Percentiles rank a stretch among this genome's conserved stretches.
These are phyloP conservation scores for Fusarium scirpi DNA, from an alignment of 2,329 filamentous ascomycete genomes.

Conservation along the genomic window DNA sequence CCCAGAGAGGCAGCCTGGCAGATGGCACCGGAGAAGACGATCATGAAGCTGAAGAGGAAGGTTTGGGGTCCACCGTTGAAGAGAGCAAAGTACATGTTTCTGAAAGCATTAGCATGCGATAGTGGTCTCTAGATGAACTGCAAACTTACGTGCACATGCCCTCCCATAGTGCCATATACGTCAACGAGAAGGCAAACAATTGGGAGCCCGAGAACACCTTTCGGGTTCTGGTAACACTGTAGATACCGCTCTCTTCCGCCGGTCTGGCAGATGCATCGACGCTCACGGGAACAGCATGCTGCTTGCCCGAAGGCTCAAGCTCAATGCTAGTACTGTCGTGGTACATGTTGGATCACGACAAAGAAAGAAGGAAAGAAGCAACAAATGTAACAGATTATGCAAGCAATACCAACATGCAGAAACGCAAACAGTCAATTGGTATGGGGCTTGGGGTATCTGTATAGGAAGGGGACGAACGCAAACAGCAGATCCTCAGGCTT, in stretches of 20 bases:
- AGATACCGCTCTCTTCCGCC: conserved; percentile 19
- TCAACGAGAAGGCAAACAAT: conserved; percentile 44
- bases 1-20: conserved; percentile 41
- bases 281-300: conserved; percentile 18
- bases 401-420: conserved; percentile 3
- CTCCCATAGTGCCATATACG: conserved; percentile 45
- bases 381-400: background rate
- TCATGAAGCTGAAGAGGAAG: conserved; percentile 44
- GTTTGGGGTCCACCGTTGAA: conserved; percentile 44
- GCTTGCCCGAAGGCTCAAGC: conserved; percentile 28
- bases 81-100: conserved; percentile 46
- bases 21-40: conserved; percentile 44
- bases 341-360: conserved; percentile 18
- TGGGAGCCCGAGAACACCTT: conserved; percentile 45
- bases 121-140: accelerated
- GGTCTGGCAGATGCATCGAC: conserved; percentile 29
- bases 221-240: conserved; percentile 41
- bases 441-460: background rate
- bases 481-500: conserved; percentile 12
- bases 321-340: conserved; percentile 34
- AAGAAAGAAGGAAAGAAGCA: background rate
- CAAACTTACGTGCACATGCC: conserved; percentile 44
- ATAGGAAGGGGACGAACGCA: background rate
- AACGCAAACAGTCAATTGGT: conserved; percentile 6
- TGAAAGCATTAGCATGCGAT: conserved; percentile 3